Base-by-base conservation (phyloP, 2,329 filamentous ascomycete species). In the Trichoderma asperellum region DNA sequence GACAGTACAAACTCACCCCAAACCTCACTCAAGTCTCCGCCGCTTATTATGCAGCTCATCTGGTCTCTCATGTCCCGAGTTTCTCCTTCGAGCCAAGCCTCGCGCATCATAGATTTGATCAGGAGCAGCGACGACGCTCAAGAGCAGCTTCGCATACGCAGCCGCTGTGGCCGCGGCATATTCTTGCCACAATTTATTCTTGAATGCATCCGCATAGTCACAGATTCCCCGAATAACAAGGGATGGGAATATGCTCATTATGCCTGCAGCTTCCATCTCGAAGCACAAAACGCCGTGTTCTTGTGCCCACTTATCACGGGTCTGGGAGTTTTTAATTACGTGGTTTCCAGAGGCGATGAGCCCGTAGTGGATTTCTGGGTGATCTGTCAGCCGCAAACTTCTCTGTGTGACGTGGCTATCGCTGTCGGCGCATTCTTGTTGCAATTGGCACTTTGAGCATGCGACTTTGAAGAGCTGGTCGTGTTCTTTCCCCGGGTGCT, bases 171-270 rank as follows among this genome's bases (percentile, higher is more conserved):
- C 73, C 0, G 81, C 78, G 0, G 80, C 79, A 70, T 79, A 81
- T 0, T 35, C 53, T 21, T 81, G 78, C 80, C 79, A 82, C 5
- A 35, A 34, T 11, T 82, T 77, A 34, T 76, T 77, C 64, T 82
- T 83, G 68, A 82, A 79, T 0, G 74, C 40, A 69, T 83, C 81
- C 4, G 78, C 74, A 58, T 82, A 82, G 57, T 82, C 78, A 32
- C 76, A 82, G 0, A 83, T 80, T 0, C 79, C 80, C 18, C 79
- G 76, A 21, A 83, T 78, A 0, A 79, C 74, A 0, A 82, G 66
- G 34, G 77, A 81, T 0, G 77, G 76, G 0, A 79, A 73, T 0
- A 73, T 56, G 11, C 72, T 71, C 71, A 74, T 72, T 0, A 77
- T 7, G 0, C 78, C 77, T 0, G 77, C 76, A 1, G 74, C 74